These are phyloP conservation scores for Terana coerulea DNA, from an alignment of 768 basidiomycete genomes.

Conservation along the genomic window DNA sequence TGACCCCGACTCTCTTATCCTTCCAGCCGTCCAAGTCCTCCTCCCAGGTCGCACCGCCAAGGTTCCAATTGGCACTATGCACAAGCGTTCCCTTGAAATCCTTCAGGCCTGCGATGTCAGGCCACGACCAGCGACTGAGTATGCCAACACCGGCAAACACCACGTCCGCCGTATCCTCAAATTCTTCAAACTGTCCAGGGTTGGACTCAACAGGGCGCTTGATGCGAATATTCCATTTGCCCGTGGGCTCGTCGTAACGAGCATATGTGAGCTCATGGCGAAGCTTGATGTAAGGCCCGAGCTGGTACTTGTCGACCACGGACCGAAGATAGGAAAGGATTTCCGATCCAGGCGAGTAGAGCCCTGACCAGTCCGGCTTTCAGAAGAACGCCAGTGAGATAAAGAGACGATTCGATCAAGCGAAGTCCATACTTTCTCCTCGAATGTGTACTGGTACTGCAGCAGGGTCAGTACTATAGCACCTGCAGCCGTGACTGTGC, in stretches of 20 bases:
- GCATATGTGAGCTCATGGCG: slow-evolving; percentile 51
- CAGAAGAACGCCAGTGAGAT: too few relatives aligned
- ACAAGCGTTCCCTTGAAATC: slow-evolving; percentile 53
- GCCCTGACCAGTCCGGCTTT: slow-evolving; percentile 55
- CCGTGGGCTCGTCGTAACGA: slow-evolving; percentile 42
- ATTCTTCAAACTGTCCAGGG: slow-evolving; percentile 22
- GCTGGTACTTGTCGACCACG: slow-evolving; percentile 54
- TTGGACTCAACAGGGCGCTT: slow-evolving; percentile 24
- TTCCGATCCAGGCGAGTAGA: slow-evolving; percentile 56
- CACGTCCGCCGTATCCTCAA: slow-evolving; percentile 52
- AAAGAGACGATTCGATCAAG: background rate
- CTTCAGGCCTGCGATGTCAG: slow-evolving; percentile 55
- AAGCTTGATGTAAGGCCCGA: slow-evolving; percentile 50
- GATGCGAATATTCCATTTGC: slow-evolving; percentile 56
- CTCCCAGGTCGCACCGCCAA: slow-evolving; percentile 39
- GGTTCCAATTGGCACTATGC: slow-evolving; percentile 63
- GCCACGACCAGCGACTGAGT: slow-evolving; percentile 62
- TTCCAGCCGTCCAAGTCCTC: slow-evolving; percentile 44
- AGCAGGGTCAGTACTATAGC: background rate
- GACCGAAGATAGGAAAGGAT: slow-evolving; percentile 50
- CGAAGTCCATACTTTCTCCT: slow-evolving; percentile 27
- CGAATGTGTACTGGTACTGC: slow-evolving; percentile 58
- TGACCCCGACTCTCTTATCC: slow-evolving; percentile 53
- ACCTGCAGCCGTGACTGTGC: background rate
- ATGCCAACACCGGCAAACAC: slow-evolving; percentile 49